Percentiles rank a stretch among this genome's conserved stretches.
Conservation (phyloP, 768 basidiomycete species). For the Suillus subalutaceus region DNA sequence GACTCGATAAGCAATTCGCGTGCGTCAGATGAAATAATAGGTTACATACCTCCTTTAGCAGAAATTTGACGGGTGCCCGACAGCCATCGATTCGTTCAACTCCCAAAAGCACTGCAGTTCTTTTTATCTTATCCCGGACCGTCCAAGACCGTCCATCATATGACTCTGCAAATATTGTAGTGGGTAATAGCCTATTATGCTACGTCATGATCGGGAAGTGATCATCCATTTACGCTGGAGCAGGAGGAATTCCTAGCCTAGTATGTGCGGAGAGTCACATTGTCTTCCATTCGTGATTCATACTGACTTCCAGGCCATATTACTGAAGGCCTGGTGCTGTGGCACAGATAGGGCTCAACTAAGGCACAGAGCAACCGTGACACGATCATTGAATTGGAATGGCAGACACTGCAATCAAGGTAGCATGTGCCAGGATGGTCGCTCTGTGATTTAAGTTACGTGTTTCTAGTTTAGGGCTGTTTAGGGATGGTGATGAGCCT, state of each 20-base stretch:
- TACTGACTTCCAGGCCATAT: neutral
- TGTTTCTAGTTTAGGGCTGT: neutral
- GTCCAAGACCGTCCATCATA: neutral
- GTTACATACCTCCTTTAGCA: neutral
- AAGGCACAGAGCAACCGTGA: neutral
- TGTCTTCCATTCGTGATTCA: neutral
- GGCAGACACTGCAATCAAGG: neutral
- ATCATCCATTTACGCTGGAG: neutral
- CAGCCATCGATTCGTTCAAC: neutral
- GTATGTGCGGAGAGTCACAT: neutral
- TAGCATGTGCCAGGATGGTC: neutral
- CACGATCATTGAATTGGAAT: conserved; percentile 7
- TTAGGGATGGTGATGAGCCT: conserved; percentile 1
- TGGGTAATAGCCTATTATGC: neutral
- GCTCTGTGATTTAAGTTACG: neutral
- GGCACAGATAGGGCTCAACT: neutral
- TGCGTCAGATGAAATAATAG: neutral
- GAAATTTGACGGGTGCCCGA: conserved; percentile 3
- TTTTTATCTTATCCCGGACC: conserved; percentile 4
- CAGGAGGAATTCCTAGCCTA: neutral
- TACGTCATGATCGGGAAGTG: conserved; percentile 1
- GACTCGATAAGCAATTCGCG: conserved; percentile 7
- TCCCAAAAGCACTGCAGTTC: neutral
- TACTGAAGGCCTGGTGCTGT: neutral
- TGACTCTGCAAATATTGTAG: neutral